Base-by-base conservation (phyloP, 1,139 yeast species). In the Sugiyamaella neomexicana region DNA sequence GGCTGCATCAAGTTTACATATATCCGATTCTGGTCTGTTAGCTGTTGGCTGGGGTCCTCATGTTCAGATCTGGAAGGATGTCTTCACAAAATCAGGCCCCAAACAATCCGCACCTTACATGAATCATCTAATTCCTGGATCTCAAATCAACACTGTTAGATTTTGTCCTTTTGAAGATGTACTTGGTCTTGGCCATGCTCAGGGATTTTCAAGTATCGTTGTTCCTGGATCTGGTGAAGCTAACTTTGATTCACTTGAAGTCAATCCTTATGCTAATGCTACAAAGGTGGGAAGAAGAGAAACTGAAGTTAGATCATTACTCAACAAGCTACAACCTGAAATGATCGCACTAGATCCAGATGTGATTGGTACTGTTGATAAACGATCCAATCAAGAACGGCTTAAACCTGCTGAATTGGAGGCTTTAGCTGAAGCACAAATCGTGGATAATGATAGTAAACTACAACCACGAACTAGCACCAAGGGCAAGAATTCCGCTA, bases 221-320 rank as follows among this genome's bases (percentile, higher is more conserved):
- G 80, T 93, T 55, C 99, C 99, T 38, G 99, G 99, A 39, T 77
- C 98, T 50, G 99, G 99, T 76, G 99, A 95, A 74, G 97, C 99
- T 58, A 95, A 95, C 73, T 91, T 81, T 69, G 99, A 95, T 75
- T 91, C 99, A 1, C 75, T 90, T 67, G 99, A 95, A 72, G 73
- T 85, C 65, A 95, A 95, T 72, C 99, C 99, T 59, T 95, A 80
- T 74, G 96, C 89, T 72, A 81, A 95, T 20, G 85, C 90, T 48
- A 68, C 75, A 6, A 66, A 69, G 50, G 86, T 89, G 69, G 97
- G 91, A 72, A 85, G 99, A 76, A 96, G 93, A 72, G 95, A 93
- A 74, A 80, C 81, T 55, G 99, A 95, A 76, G 96, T 95, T 45
- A 82, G 95, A 68, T 75, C 86, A 1, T 78, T 95, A 68, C 74